Conservation (phyloP, 2,329 filamentous ascomycete genomes). For the Ophiocordyceps camponoti-leonardi region DNA sequence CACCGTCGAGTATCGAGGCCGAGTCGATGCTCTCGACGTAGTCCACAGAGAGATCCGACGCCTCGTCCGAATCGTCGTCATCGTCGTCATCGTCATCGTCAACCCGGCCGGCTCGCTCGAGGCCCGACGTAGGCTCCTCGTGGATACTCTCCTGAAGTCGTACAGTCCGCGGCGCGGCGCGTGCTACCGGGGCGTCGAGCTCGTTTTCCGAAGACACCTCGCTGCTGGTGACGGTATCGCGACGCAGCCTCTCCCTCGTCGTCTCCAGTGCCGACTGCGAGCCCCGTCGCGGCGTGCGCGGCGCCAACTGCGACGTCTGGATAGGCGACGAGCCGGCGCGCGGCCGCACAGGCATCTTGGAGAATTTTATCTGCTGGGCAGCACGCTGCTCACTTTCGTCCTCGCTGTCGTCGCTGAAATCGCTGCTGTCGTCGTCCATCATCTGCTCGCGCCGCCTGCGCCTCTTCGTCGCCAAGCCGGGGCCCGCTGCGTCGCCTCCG, state of each 20-base stretch:
- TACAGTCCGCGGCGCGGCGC: constrained; percentile 30
- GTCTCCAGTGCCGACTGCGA: constrained; percentile 57
- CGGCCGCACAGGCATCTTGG: constrained; percentile 80
- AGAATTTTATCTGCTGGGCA: constrained; percentile 84
- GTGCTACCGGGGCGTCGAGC: constrained; percentile 45
- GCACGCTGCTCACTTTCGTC: constrained; percentile 60
- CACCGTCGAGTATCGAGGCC: constrained; percentile 50
- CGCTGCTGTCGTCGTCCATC: constrained; percentile 74
- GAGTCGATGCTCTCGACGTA: constrained; percentile 55
- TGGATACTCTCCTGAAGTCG: constrained; percentile 20
- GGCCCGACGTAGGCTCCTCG: constrained; percentile 17
- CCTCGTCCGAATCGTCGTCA: constrained; percentile 37
- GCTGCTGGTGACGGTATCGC: constrained; percentile 67
- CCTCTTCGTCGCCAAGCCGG: constrained; percentile 48
- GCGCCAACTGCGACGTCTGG: constrained; percentile 44
- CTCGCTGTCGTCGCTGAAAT: constrained; percentile 70
- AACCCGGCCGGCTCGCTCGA: constrained; percentile 26
- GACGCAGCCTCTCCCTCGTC: constrained; percentile 49
- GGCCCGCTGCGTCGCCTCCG: constrained; percentile 50
- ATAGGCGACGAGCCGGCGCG: constrained; percentile 81
- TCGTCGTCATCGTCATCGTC: constrained; percentile 12
- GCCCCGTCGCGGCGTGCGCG: constrained; percentile 37
- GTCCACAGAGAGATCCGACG: constrained; percentile 44
- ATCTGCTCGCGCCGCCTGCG: constrained; percentile 53
- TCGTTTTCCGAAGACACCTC: constrained; percentile 75